Percentiles rank a stretch among this genome's conserved stretches.
phyloP scores from a whole-genome alignment of 2,329 filamentous ascomycete genomes.

The Exophiala alcalophila region DNA sequence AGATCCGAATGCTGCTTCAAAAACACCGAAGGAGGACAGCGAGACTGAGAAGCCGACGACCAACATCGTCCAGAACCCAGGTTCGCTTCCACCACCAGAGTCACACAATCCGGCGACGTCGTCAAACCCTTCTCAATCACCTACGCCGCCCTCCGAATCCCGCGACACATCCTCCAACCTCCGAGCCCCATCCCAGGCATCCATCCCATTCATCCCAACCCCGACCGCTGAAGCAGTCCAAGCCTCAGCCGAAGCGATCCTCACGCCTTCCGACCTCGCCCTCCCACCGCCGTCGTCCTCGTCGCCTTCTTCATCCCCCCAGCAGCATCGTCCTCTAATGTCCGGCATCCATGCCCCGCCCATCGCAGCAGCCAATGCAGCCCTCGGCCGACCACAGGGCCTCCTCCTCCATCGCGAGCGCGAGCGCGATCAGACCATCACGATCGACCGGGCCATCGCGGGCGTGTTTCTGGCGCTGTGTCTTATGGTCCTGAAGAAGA shows the following conservation, averaged over 20 bases:
- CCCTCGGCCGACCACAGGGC: slow-evolving; percentile 10
- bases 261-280: slow-evolving; percentile 18
- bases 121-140: neutral
- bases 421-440: slow-evolving; percentile 42
- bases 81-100: neutral
- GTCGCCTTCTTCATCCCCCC: slow-evolving; percentile 32
- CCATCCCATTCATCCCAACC: slow-evolving; percentile 17
- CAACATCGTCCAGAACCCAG: no score
- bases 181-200: slow-evolving; percentile 39
- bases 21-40: no score
- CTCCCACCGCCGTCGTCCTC: slow-evolving; percentile 11
- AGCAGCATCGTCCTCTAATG: slow-evolving; percentile 43
- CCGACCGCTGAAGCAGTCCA: slow-evolving; percentile 25
- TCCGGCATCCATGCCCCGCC: slow-evolving; percentile 17
- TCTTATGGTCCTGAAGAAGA: slow-evolving; percentile 62
- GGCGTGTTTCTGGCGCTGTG: slow-evolving; percentile 67
- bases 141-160: neutral
- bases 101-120: neutral
- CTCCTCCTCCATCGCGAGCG: slow-evolving; percentile 5
- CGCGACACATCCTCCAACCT: neutral
- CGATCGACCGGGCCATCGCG: slow-evolving; percentile 79
- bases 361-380: slow-evolving; percentile 20
- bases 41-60: no score
- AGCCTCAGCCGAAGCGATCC: slow-evolving; percentile 20
- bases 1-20: slow-evolving; percentile 55